Conservation (phyloP, 768 basidiomycete genomes). For the Leccinum ochraceum region DNA sequence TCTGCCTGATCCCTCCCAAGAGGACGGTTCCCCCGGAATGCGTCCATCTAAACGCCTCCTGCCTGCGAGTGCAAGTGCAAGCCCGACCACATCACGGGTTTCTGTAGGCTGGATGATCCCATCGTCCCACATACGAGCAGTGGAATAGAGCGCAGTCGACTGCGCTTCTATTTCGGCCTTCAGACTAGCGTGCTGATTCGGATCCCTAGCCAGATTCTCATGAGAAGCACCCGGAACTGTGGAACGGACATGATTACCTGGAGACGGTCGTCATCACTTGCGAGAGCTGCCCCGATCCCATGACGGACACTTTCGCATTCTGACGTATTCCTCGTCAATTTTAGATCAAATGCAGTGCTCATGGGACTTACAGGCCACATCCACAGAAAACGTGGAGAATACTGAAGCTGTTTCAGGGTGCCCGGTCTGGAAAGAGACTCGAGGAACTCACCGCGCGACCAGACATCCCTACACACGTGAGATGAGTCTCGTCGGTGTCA, state of each 20-base stretch:
- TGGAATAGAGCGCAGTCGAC: slow-evolving; percentile 84
- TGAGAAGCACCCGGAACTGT: not conserved
- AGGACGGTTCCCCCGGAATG: slow-evolving; percentile 23
- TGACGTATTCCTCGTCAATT: slow-evolving; percentile 28
- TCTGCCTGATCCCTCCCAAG: slow-evolving; percentile 70
- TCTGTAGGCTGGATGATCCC: slow-evolving; percentile 89
- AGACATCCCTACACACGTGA: slow-evolving; percentile 69
- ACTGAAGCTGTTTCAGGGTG: slow-evolving; percentile 44
- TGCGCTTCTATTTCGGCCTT: slow-evolving; percentile 86
- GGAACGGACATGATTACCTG: slow-evolving; percentile 53
- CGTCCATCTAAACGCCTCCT: slow-evolving; percentile 36
- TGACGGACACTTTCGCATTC: slow-evolving; percentile 93
- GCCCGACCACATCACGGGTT: slow-evolving; percentile 84
- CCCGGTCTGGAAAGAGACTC: slow-evolving; percentile 1
- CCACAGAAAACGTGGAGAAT: slow-evolving; percentile 94
- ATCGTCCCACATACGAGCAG: slow-evolving; percentile 93
- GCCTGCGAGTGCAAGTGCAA: slow-evolving; percentile 81
- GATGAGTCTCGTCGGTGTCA: slow-evolving; percentile 12
- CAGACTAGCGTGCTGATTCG: slow-evolving; percentile 70
- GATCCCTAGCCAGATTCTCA: slow-evolving; percentile 54
- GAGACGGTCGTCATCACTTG: slow-evolving; percentile 92
- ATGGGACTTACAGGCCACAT: slow-evolving; percentile 86
- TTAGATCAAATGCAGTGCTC: slow-evolving; percentile 5
- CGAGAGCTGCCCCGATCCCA: slow-evolving; percentile 92
- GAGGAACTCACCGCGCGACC: slow-evolving; percentile 75